Evolutionary conservation across 1,139 yeast genomes (phyloP), one percentile per base, ranked within the genome.

Genomic region (Hansenula lynferdii): DNA sequence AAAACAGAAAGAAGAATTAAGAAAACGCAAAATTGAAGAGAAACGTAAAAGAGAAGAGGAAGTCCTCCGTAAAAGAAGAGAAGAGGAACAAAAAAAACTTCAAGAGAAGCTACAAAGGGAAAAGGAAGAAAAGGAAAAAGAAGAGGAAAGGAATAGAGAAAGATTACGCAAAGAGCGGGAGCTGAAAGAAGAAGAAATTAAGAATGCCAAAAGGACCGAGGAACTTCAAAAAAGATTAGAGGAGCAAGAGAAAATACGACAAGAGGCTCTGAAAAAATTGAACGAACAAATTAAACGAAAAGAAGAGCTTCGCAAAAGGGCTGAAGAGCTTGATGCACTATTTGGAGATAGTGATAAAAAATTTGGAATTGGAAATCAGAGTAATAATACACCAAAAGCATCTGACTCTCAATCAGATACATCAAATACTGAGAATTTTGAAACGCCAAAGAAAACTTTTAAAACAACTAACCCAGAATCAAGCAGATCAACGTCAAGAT

Each of bases 121-220:
- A 18, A n/a, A 25, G 34, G 24, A 20, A 24, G 16, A 31, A 26
- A 15, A 29, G 17, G 23, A 37, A 32, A 24, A 32, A 36, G 34
- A 30, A 30, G 34, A 37, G 34, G 37, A 18, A 18, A 14, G 19
- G 26, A 36, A 15, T n/a, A n/a, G n/a, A n/a, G n/a, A n/a, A n/a
- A n/a, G n/a, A n/a, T n/a, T n/a, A n/a, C n/a, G n/a, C n/a, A 23
- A 27, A 25, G 23, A 30, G 22, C 43, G 43, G 21, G 42, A 30
- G 12, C 36, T 12, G 11, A 25, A 15, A 15, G 14, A 25, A 8
- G 18, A 14, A 36, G 21, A 31, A 12, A 25, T 31, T 50, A 28
- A 7, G 50, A 47, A 23, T 53, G 18, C 21, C 25, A 22, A 29
- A 21, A 18, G 29, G 27, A 10, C 23, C 4, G 25, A 16, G n/a